A percentile compares a stretch with the other conserved stretches of the same genome.
phyloP scores from a whole-genome alignment of 2,329 filamentous ascomycete genomes.

The Aspergillus pseudotamarii region DNA sequence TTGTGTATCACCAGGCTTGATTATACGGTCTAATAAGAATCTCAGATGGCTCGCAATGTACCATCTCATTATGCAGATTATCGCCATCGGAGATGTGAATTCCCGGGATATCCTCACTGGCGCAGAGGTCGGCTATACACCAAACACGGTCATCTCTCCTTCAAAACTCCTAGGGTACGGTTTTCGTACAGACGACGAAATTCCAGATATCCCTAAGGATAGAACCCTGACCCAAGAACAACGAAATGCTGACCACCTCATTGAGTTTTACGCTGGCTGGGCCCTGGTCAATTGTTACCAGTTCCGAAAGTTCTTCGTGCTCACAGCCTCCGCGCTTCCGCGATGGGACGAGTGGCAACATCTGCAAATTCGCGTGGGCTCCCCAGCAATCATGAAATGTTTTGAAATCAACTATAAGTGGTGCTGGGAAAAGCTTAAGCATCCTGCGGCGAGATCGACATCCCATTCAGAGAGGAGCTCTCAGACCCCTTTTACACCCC shows the following conservation, averaged over 20 bases:
- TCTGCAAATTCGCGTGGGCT: conserved; percentile 20
- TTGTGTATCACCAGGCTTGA: neutral
- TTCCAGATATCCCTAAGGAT: conserved; percentile 26
- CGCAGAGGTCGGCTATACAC: conserved; percentile 24
- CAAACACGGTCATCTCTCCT: conserved; percentile 35
- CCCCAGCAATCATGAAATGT: conserved; percentile 17
- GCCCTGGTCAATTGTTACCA: conserved; percentile 32
- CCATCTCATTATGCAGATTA: conserved; percentile 28
- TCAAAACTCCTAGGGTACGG: conserved; percentile 32
- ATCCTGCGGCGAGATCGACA: neutral
- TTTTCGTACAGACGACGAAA: conserved; percentile 26
- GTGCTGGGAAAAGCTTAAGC: conserved; percentile 18
- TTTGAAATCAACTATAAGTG: conserved; percentile 17
- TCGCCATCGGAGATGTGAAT: neutral
- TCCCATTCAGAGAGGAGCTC: neutral
- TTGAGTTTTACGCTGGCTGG: conserved; percentile 45
- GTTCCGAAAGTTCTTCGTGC: conserved; percentile 36
- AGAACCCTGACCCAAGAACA: conserved; percentile 27
- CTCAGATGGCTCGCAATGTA: conserved; percentile 32
- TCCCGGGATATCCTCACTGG: conserved; percentile 23
- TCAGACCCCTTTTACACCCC: conserved; percentile 17
- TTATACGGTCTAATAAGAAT: neutral
- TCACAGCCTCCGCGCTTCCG: conserved; percentile 26
- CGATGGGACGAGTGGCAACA: conserved; percentile 37
- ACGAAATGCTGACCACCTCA: conserved; percentile 39